A percentile compares a stretch with the other conserved stretches of the same genome.
Conservation (phyloP, 495 filamentous ascomycete genomes). For the Hyaloscypha hepaticicola region DNA sequence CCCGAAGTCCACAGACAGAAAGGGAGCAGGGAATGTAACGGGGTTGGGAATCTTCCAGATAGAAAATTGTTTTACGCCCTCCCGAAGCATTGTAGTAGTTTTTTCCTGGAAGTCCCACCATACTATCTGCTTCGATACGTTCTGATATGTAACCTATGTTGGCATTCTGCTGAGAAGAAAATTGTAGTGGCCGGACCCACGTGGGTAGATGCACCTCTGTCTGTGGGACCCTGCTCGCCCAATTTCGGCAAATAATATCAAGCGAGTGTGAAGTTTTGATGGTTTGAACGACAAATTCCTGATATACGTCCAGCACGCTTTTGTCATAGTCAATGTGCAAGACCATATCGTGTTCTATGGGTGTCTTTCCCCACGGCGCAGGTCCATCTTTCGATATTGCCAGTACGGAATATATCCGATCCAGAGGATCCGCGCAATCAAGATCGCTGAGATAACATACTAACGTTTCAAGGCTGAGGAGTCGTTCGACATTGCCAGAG, state of each 20-base stretch:
- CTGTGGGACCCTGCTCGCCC: conserved; percentile 5
- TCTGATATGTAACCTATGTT: conserved; percentile 11
- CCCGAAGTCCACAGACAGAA: conserved; percentile 5
- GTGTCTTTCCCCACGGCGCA: too few relatives aligned
- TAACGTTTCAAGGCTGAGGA: conserved; percentile 7
- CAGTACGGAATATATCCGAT: conserved; percentile 5
- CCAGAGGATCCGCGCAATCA: background rate
- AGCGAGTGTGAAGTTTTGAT: conserved; percentile 2
- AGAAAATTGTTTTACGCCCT: background rate
- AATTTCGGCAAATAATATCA: conserved; percentile 13
- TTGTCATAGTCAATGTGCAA: conserved; percentile 1
- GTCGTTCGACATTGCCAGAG: background rate
- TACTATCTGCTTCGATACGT: conserved; percentile 14
- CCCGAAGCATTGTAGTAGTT: conserved; percentile 13
- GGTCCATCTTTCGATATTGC: conserved; percentile 6
- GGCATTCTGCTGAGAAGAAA: conserved; percentile 8
- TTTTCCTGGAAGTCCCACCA: conserved; percentile 35
- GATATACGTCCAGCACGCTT: background rate
- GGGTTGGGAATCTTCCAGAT: background rate
- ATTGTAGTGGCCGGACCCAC: conserved; percentile 3
- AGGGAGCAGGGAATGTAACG: background rate
- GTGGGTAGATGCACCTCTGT: conserved; percentile 14
- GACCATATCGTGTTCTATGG: background rate
- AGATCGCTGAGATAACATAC: background rate
- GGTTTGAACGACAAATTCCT: conserved; percentile 3